Conservation (phyloP, 495 filamentous ascomycete species). For the Amniculicola lignicola region DNA sequence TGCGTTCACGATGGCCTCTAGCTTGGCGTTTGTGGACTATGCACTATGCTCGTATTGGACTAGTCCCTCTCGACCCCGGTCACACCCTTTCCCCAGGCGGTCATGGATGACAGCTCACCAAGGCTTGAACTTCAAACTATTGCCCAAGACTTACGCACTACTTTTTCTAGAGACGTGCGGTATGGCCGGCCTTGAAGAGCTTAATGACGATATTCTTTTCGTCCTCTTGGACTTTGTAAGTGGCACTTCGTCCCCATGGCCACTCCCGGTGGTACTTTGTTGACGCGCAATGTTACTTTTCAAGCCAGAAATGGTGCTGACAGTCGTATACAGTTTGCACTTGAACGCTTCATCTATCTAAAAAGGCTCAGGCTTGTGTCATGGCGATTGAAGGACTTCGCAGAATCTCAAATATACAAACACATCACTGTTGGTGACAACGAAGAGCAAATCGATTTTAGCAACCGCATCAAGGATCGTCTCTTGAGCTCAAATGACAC, state of each 20-base stretch:
- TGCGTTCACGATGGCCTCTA: no score
- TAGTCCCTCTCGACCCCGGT: no score
- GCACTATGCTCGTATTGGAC: no score
- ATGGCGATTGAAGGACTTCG: neutral
- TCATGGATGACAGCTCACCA: no score
- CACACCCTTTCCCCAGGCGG: no score
- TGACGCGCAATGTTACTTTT: neutral
- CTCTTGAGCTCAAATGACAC: neutral
- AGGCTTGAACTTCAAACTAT: no score
- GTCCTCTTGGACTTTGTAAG: neutral
- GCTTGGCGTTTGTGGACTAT: no score
- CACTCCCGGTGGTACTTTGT: neutral
- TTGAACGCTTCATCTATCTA: neutral
- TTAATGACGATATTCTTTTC: constrained; percentile 1
- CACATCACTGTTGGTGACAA: neutral
- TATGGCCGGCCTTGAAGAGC: neutral
- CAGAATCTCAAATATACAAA: neutral
- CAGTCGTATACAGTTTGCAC: neutral
- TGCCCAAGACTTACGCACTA: no score
- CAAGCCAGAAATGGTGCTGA: neutral
- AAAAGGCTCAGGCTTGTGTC: no score
- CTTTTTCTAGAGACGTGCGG: no score
- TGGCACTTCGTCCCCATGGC: no score
- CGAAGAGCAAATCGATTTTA: neutral
- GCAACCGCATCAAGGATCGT: neutral